A percentile compares a stretch with the other conserved stretches of the same genome.
These are phyloP conservation scores for Mycena maculata DNA, from an alignment of 768 basidiomycete genomes.

Conservation along the genomic window DNA sequence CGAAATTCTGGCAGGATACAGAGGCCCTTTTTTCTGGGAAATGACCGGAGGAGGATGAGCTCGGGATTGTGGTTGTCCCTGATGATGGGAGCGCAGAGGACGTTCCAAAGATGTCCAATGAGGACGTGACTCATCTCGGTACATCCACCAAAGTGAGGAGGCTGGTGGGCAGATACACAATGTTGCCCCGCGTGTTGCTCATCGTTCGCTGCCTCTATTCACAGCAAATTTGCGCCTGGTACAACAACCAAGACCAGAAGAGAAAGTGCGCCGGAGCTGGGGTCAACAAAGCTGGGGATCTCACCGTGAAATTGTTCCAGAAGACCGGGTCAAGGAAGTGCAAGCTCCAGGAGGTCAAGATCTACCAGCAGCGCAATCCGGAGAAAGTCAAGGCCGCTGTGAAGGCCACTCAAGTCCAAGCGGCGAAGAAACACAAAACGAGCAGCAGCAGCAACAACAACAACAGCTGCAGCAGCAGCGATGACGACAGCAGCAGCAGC, in stretches of 20 bases:
- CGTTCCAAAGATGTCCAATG: background rate
- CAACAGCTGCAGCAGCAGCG: background rate
- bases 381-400: background rate
- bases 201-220: background rate
- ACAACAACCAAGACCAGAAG: conserved; percentile 9
- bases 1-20: background rate
- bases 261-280: background rate
- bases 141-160: background rate
- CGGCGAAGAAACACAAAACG: background rate
- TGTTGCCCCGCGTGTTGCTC: too few relatives aligned
- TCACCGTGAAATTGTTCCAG: background rate
- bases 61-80: background rate
- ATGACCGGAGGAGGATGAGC: background rate
- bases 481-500: background rate
- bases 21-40: background rate
- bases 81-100: background rate
- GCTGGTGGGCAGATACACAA: too few relatives aligned
- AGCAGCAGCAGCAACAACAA: background rate
- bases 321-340: background rate
- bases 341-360: conserved; percentile 5
- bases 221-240: conserved; percentile 13
- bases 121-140: background rate
- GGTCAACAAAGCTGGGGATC: background rate
- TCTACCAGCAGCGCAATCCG: conserved; percentile 11
- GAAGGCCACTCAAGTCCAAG: background rate